Evolutionary conservation across 148 eudicot species (phyloP).

Genomic region (Bassia scoparia): DNA sequence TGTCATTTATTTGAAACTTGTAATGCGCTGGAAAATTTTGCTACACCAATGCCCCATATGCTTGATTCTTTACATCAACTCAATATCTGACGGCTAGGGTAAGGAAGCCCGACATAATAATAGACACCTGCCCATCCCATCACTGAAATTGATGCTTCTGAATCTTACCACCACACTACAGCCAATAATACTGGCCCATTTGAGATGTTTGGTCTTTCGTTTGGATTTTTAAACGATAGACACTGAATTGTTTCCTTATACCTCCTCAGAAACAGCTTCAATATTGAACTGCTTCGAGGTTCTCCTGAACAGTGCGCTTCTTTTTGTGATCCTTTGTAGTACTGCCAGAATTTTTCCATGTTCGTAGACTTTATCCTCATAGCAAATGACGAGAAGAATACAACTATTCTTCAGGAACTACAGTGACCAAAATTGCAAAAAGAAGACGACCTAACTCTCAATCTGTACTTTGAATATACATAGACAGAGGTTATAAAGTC

Average conservation of each 20-base stretch:
- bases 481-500: background rate
- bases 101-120: conserved; percentile 92
- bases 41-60: conserved; percentile 68
- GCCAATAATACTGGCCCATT: conserved; percentile 82
- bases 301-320: conserved; percentile 80
- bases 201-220: conserved; percentile 34
- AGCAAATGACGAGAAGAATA: conserved; percentile 93
- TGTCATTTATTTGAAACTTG: conserved; percentile 23
- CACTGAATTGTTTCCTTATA: conserved; percentile 65
- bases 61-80: conserved; percentile 78
- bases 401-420: conserved; percentile 77
- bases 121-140: conserved; percentile 92
- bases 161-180: conserved; percentile 95
- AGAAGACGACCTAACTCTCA: conserved; percentile 78
- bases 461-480: conserved; percentile 45
- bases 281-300: conserved; percentile 72
- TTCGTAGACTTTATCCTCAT: conserved; percentile 66
- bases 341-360: conserved; percentile 86
- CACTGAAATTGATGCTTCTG: conserved; percentile 95
- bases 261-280: conserved; percentile 60
- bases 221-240: conserved; percentile 26
- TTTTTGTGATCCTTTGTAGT: conserved; percentile 66
- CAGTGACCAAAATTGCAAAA: conserved; percentile 63
- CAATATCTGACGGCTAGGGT: conserved; percentile 85
- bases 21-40: conserved; percentile 14